Evolutionary conservation across 139 green algal genomes (phyloP).

Genomic region (Nannochloris sp.): DNA sequence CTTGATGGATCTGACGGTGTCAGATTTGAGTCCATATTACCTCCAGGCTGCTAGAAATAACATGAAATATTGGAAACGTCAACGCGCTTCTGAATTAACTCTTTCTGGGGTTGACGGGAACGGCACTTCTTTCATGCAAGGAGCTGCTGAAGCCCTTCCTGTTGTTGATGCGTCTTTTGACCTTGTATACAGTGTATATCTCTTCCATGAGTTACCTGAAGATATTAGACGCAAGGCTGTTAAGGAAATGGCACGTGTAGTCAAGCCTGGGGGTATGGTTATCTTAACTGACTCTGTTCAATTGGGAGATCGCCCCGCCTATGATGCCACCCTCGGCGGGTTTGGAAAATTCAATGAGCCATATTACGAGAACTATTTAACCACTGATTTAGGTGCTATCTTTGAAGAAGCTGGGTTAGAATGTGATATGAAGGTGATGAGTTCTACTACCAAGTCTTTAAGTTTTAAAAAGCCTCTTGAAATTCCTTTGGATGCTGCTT

Average conservation of each 20-base stretch:
- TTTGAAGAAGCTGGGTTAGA: conserved; percentile 54
- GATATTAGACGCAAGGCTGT: conserved; percentile 27
- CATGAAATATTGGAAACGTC: conserved; percentile 48
- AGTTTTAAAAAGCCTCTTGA: conserved; percentile 61
- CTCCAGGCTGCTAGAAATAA: conserved; percentile 48
- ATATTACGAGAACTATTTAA: conserved; percentile 57
- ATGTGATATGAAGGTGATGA: conserved; percentile 58
- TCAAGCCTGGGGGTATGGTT: conserved; percentile 66
- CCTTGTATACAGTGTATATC: conserved; percentile 64
- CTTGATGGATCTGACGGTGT: conserved; percentile 39
- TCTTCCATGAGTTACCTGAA: conserved; percentile 83
- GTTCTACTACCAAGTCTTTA: conserved; percentile 53
- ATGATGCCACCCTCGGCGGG: conserved; percentile 36
- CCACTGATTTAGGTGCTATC: conserved; percentile 31
- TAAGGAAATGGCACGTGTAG: conserved; percentile 66
- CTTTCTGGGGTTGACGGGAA: conserved; percentile 39
- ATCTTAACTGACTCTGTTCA: conserved; percentile 47
- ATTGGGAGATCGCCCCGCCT: conserved; percentile 46
- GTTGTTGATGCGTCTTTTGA: conserved; percentile 51
- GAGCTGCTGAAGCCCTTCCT: conserved; percentile 55
- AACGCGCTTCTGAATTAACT: conserved; percentile 10
- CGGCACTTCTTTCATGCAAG: conserved; percentile 44
- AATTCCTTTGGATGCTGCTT: too few relatives aligned
- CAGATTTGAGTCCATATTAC: conserved; percentile 82
- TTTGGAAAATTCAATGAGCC: conserved; percentile 74